These are phyloP conservation scores for Rhododendron kiyosumense DNA, from an alignment of 148 eudicot genomes.

Conservation along the genomic window DNA sequence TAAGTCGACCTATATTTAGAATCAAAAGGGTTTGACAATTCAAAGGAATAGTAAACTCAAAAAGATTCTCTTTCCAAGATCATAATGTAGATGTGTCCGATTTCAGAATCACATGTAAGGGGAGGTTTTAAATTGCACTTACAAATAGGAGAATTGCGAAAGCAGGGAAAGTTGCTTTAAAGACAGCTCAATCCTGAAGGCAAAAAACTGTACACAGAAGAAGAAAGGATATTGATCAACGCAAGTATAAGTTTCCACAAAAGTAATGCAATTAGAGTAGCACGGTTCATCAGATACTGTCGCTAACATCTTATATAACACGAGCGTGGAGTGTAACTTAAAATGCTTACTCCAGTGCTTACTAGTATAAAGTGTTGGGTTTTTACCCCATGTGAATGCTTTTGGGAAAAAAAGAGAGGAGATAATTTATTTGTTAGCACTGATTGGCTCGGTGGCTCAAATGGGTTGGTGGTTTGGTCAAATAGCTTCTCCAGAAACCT, in stretches of 20 bases:
- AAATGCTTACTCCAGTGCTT: not conserved
- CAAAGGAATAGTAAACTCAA: not conserved
- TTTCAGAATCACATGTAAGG: not conserved
- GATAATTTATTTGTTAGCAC: too few relatives aligned
- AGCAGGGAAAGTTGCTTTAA: constrained; percentile 36
- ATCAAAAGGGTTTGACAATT: not conserved
- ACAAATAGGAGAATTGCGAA: constrained; percentile 31
- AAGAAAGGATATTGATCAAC: not conserved
- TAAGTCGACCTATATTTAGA: not conserved
- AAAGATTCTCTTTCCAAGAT: not conserved
- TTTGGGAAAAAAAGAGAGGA: too few relatives aligned
- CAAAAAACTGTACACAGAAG: constrained; percentile 18
- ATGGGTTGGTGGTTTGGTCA: too few relatives aligned
- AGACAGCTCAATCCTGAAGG: constrained; percentile 39
- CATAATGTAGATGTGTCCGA: not conserved
- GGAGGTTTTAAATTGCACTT: constrained; percentile 9
- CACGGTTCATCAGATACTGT: not conserved
- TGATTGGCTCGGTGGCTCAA: too few relatives aligned
- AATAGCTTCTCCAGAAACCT: too few relatives aligned
- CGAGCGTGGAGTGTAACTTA: not conserved
- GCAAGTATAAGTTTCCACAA: not conserved
- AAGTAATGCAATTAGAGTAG: not conserved
- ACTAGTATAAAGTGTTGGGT: too few relatives aligned
- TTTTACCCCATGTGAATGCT: too few relatives aligned
- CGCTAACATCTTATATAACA: not conserved